A percentile compares a stretch with the other conserved stretches of the same genome.
Evolutionary conservation across 192 early-diverging fungal species (phyloP).

Genomic region (Fimicolochytrium jonesii): DNA sequence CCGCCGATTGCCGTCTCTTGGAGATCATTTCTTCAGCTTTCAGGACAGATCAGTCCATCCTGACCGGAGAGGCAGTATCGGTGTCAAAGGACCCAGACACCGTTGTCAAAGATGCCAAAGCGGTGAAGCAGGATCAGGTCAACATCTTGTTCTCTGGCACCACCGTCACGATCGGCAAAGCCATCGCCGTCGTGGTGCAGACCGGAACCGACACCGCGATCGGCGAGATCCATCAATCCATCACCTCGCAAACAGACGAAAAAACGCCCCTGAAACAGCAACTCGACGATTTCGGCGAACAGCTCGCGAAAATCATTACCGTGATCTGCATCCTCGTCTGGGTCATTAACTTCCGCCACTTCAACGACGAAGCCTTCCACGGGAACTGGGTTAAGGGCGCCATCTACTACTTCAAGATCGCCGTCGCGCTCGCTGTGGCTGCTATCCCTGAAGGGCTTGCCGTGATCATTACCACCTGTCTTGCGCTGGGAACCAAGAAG

Average conservation of each 20-base stretch:
- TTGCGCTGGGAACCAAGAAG: slow-evolving; percentile 94
- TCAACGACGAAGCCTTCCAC: slow-evolving; percentile 70
- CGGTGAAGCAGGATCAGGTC: slow-evolving; percentile 92
- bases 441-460: slow-evolving; percentile 98
- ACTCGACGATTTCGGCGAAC: slow-evolving; percentile 88
- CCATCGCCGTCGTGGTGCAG: slow-evolving; percentile 76
- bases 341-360: slow-evolving; percentile 97
- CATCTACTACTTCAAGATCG: slow-evolving; percentile 99
- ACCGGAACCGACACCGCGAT: slow-evolving; percentile 90
- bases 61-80: slow-evolving; percentile 94
- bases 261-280: slow-evolving; percentile 94
- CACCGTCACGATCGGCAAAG: slow-evolving; percentile 89
- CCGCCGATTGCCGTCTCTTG: slow-evolving; percentile 88
- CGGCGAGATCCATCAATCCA: slow-evolving; percentile 88
- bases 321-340: slow-evolving; percentile 95
- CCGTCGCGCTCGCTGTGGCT: slow-evolving; percentile 95
- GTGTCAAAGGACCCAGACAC: slow-evolving; percentile 73
- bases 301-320: slow-evolving; percentile 60
- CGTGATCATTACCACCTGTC: slow-evolving; percentile 97
- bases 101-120: slow-evolving; percentile 56
- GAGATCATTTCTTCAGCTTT: slow-evolving; percentile 79
- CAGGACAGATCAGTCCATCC: slow-evolving; percentile 88
- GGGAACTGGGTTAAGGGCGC: slow-evolving; percentile 87
- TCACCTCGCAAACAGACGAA: slow-evolving; percentile 77
- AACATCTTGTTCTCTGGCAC: slow-evolving; percentile 99